A percentile compares a stretch with the other conserved stretches of the same genome.
phyloP scores from a whole-genome alignment of 169 alveolate genomes.

The Plasmodium relictum region DNA sequence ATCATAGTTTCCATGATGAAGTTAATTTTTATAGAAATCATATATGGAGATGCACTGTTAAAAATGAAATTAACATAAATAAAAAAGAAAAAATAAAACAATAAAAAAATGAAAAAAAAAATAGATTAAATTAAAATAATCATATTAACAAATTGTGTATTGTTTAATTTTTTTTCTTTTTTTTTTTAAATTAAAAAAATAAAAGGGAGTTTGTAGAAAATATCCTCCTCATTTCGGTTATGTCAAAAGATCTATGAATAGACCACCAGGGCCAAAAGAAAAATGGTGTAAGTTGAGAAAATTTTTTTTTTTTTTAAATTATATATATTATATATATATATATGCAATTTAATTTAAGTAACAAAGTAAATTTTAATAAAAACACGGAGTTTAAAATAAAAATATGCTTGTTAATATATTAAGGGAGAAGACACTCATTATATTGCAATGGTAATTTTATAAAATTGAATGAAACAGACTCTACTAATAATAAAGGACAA shows the following conservation, averaged over 20 bases:
- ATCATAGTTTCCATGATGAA: slow-evolving; percentile 94
- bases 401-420: background rate
- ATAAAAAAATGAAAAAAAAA: background rate
- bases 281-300: slow-evolving; percentile 90
- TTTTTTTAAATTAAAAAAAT: background rate
- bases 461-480: slow-evolving; percentile 83
- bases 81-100: background rate
- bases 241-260: slow-evolving; percentile 91
- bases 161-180: slow-evolving; percentile 8
- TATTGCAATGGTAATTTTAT: slow-evolving; percentile 89
- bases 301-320: too few species aligned
- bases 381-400: background rate
- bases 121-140: too few species aligned
- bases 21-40: slow-evolving; percentile 92
- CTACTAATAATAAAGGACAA: slow-evolving; percentile 17
- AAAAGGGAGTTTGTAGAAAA: slow-evolving; percentile 92
- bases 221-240: slow-evolving; percentile 95
- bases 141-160: background rate
- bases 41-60: slow-evolving; percentile 95
- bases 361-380: too few species aligned
- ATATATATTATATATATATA: too few species aligned
- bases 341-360: too few species aligned
- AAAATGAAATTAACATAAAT: background rate
- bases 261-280: slow-evolving; percentile 93
- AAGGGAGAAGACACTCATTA: slow-evolving; percentile 86